Evolutionary conservation across 2,329 filamentous ascomycete species (phyloP).

Genomic region (Sclerotinia spermophila): DNA sequence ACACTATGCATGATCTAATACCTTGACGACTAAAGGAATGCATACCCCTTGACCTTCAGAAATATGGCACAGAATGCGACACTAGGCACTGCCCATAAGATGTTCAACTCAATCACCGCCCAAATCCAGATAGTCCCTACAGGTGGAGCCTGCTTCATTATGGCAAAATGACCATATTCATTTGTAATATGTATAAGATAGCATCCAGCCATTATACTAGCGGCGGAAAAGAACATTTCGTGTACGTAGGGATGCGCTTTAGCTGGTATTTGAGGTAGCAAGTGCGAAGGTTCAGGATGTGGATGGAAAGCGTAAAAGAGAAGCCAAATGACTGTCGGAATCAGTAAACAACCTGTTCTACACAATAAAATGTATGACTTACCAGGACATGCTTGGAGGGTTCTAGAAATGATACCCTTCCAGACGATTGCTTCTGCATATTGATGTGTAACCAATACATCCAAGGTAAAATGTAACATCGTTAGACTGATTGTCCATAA

Average conservation of each 20-base stretch:
- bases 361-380: constrained; percentile 28
- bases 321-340: constrained; percentile 38
- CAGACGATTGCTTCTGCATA: constrained; percentile 67
- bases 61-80: constrained; percentile 38
- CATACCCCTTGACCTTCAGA: constrained; percentile 31
- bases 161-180: constrained; percentile 71
- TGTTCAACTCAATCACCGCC: constrained; percentile 81
- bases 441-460: constrained; percentile 75
- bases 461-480: constrained; percentile 73
- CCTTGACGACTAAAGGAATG: constrained; percentile 25
- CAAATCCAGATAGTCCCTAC: constrained; percentile 90
- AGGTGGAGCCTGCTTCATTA: constrained; percentile 90
- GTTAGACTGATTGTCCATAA: constrained; percentile 61
- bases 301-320: constrained; percentile 37
- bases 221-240: constrained; percentile 60
- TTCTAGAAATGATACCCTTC: constrained; percentile 49
- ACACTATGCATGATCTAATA: constrained; percentile 7
- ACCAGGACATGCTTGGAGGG: constrained; percentile 53
- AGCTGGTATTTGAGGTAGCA: constrained; percentile 49
- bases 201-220: constrained; percentile 62
- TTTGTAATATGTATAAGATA: constrained; percentile 83
- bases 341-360: not conserved
- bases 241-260: constrained; percentile 48
- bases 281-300: constrained; percentile 42
- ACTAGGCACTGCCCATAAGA: constrained; percentile 60